Evolutionary conservation across 257 asterid species (phyloP), one percentile per base, ranked within the genome.

Genomic region (Solanum appendiculatum): DNA sequence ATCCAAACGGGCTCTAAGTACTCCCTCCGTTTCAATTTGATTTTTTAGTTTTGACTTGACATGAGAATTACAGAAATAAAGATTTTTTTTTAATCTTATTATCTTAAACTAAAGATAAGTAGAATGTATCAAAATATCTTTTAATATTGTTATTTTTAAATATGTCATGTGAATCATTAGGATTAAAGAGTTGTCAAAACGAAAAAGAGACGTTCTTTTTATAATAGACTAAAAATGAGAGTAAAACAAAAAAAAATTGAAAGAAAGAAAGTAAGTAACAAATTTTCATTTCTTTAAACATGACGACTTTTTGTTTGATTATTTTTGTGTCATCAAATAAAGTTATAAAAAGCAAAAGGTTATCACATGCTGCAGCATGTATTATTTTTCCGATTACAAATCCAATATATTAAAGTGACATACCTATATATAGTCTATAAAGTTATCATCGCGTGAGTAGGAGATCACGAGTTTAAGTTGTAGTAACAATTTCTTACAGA

Each of bases 141-240:
- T 16, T 16, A 51, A 16, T 51, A 18, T 16, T 51, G 9, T 16
- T 0, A 18, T 15, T 51, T 51, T 13, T 46, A 46, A 46, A 14
- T 5, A 46, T 46, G 20, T 13, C 20, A 51, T 16, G n/a, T 51
- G 3, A 6, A 51, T 6, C 15, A 0, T 16, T 51, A 16, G 2
- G 1, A 51, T 16, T 6, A 16, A 5, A 16, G 2, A 16, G 3
- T 51, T 51, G 0, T 0, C 60, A 16, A 51, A 51, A 18, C 0
- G 1, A 16, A 51, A 51, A 51, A 42, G n/a, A 51, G 15, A 54
- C 4, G 20, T 54, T 20, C 4, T 54, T 54, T 54, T 54, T 54
- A 16, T 13, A 48, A 48, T 15, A 7, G 1, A 54, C 6, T 54
- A 54, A 54, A 20, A 54, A 54, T 51, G n/a, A 54, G 20, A 20